Evolutionary conservation across 2,329 filamentous ascomycete species (phyloP).

Genomic region (Ramichloridium luteum): DNA sequence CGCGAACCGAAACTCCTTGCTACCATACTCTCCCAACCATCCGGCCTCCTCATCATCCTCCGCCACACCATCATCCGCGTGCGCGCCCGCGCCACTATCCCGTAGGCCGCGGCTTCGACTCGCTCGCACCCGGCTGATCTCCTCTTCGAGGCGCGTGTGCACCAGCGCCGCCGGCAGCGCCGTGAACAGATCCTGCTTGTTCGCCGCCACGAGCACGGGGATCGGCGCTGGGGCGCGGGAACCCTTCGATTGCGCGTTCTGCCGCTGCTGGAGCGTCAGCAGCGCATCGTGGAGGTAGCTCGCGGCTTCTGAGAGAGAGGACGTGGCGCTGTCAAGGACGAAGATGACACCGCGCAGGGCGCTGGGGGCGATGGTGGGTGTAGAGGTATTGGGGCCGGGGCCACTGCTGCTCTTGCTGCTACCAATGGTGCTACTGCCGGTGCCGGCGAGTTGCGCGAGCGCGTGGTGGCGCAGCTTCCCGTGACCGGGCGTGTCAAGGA

Average conservation of each 20-base stretch:
- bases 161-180: conserved; percentile 71
- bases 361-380: conserved; percentile 35
- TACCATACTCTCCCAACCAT: conserved; percentile 72
- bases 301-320: conserved; percentile 56
- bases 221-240: conserved; percentile 48
- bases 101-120: conserved; percentile 70
- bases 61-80: conserved; percentile 53
- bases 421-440: no score
- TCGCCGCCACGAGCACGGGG: conserved; percentile 74
- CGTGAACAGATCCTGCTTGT: conserved; percentile 93
- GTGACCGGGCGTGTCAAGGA: conserved; percentile 88
- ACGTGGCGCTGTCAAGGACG: conserved; percentile 59
- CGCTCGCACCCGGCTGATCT: conserved; percentile 65
- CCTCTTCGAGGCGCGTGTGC: conserved; percentile 60
- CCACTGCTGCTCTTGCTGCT: no score
- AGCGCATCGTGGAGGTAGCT: conserved; percentile 82
- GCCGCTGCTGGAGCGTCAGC: conserved; percentile 66
- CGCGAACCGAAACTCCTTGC: conserved; percentile 63
- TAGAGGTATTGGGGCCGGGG: no score
- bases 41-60: conserved; percentile 59
- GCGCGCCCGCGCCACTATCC: conserved; percentile 51
- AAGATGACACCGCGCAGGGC: conserved; percentile 67
- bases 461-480: conserved; percentile 75
- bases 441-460: conserved; percentile 25
- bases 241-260: conserved; percentile 43